These are phyloP conservation scores for Penicillium flavigenum DNA, from an alignment of 495 filamentous ascomycete species.

Conservation along the genomic window DNA sequence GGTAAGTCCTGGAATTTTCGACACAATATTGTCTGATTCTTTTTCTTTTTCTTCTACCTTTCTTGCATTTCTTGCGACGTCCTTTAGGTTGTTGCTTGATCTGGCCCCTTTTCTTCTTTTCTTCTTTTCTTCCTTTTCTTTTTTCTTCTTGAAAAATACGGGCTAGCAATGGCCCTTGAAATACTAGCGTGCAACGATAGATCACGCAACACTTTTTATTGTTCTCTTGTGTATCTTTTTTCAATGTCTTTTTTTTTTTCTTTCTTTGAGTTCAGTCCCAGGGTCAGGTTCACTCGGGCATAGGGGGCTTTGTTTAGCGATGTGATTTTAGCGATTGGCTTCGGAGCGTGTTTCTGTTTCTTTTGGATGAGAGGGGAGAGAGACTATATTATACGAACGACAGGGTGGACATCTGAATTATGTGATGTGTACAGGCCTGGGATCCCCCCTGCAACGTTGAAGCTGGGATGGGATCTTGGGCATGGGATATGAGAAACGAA, in stretches of 20 bases:
- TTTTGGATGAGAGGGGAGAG: conserved; percentile 1
- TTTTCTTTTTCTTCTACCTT: conserved; percentile 15
- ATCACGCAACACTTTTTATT: conserved; percentile 9
- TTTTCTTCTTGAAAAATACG: conserved; percentile 8
- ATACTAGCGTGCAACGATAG: conserved; percentile 15
- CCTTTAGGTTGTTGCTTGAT: neutral
- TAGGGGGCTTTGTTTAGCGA: conserved; percentile 10
- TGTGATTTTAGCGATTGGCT: conserved; percentile 14
- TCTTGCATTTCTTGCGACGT: conserved; percentile 11
- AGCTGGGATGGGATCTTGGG: neutral
- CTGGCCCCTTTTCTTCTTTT: neutral
- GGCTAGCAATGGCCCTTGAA: conserved; percentile 14
- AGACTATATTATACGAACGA: conserved; percentile 8
- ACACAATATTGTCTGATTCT: conserved; percentile 8
- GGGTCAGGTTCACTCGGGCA: neutral
- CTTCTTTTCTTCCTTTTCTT: too few species aligned
- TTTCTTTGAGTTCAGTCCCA: neutral
- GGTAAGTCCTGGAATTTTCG: neutral
- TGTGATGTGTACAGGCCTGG: conserved; percentile 10
- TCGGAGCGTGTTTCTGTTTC: conserved; percentile 11
- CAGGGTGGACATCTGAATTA: conserved; percentile 6
- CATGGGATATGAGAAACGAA: conserved; percentile 12
- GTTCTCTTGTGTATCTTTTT: conserved; percentile 6
- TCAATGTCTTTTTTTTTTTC: neutral
- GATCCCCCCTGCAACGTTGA: neutral